phyloP scores from a whole-genome alignment of 163 green algal genomes.

The Smithsoniella earleae region DNA sequence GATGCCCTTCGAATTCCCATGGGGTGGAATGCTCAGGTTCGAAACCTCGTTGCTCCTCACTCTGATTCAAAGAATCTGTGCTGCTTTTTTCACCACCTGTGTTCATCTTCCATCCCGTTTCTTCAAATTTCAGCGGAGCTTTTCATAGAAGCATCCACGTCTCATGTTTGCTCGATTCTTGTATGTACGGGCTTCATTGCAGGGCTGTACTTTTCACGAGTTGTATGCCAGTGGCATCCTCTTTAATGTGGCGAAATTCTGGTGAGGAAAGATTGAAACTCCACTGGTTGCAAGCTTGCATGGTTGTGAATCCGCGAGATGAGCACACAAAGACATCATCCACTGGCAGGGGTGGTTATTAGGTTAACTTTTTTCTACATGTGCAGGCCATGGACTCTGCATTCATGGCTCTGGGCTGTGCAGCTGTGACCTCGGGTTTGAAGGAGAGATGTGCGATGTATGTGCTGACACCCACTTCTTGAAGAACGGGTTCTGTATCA shows the following conservation, averaged over 20 bases:
- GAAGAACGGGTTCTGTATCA: background rate
- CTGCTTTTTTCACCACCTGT: background rate
- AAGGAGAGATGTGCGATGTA: background rate
- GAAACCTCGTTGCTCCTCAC: background rate
- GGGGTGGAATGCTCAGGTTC: slow-evolving; percentile 2
- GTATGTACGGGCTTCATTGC: background rate
- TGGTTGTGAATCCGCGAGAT: background rate
- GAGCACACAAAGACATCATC: background rate
- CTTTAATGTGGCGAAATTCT: too few species aligned
- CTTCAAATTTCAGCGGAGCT: too few species aligned
- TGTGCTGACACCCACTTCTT: background rate
- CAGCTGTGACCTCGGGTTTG: background rate
- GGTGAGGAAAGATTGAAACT: background rate
- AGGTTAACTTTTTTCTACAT: background rate
- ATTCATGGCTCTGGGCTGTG: slow-evolving; percentile 13
- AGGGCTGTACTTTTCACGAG: background rate
- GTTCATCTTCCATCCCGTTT: too few species aligned
- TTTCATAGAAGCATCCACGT: too few species aligned
- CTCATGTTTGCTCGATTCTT: too few species aligned
- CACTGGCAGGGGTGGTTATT: background rate
- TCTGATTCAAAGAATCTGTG: background rate
- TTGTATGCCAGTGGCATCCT: background rate
- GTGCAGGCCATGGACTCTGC: slow-evolving; percentile 15
- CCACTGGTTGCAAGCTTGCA: background rate
- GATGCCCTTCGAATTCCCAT: background rate